phyloP scores from a whole-genome alignment of 352 stramenopile species.

The Elongisporangium anandrum region DNA sequence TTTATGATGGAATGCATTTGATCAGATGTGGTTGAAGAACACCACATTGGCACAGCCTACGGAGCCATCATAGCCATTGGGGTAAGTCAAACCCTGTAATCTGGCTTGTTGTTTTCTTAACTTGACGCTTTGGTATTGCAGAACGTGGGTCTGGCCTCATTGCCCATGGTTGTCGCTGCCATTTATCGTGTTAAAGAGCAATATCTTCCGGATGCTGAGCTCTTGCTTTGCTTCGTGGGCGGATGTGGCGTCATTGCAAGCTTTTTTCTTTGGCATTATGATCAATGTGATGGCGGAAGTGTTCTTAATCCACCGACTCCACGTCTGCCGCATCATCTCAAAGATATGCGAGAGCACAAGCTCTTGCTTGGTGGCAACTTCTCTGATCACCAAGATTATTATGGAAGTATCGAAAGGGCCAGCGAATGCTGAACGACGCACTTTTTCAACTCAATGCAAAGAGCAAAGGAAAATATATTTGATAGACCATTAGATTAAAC shows the following conservation, averaged over 20 bases:
- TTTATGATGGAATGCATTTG: neutral
- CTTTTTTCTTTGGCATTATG: neutral
- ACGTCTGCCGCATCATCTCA: neutral
- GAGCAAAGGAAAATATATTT: neutral
- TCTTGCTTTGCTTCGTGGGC: slow-evolving; percentile 21
- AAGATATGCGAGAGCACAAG: neutral
- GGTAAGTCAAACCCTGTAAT: slow-evolving; percentile 6
- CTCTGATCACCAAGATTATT: neutral
- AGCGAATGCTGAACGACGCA: neutral
- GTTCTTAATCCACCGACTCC: neutral
- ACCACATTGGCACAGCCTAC: slow-evolving; percentile 75
- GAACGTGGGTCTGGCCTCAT: slow-evolving; percentile 38
- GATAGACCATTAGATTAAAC: neutral
- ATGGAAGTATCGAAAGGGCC: neutral
- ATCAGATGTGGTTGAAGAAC: slow-evolving; percentile 62
- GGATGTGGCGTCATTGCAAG: slow-evolving; percentile 17
- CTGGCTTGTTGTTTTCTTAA: neutral
- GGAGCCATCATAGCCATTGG: slow-evolving; percentile 72
- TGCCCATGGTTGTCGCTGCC: slow-evolving; percentile 34
- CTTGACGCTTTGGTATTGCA: slow-evolving; percentile 6
- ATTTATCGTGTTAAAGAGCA: slow-evolving; percentile 26
- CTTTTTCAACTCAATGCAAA: no score
- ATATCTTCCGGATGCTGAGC: slow-evolving; percentile 34
- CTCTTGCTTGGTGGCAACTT: neutral
- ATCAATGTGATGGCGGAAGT: neutral